Evolutionary conservation across 176 grass and related monocot species (phyloP).

Genomic region (Dactylis glomerata): DNA sequence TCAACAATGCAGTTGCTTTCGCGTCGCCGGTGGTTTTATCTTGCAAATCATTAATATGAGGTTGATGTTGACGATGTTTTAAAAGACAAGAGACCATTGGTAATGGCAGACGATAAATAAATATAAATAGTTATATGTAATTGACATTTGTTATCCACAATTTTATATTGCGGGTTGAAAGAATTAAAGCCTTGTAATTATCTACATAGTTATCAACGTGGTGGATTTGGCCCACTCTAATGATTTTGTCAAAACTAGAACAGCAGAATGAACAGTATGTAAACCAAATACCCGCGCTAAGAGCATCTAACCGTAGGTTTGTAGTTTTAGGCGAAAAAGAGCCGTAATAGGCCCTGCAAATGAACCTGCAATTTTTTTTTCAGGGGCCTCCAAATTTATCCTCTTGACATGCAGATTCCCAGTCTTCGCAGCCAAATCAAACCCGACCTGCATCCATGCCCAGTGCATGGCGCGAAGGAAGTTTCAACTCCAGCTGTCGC

Average conservation of each 20-base stretch:
- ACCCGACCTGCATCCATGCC: too few species aligned
- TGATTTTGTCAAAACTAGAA: not conserved
- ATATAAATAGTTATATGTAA: not conserved
- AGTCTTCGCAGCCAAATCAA: too few species aligned
- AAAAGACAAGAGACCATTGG: not conserved
- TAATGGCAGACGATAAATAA: not conserved
- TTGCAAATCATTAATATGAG: not conserved
- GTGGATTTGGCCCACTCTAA: not conserved
- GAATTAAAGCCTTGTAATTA: not conserved
- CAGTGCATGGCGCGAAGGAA: too few species aligned
- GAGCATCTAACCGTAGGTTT: too few species aligned
- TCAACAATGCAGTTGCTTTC: not conserved
- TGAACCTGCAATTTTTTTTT: too few species aligned
- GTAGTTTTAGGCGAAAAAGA: too few species aligned
- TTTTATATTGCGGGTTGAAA: not conserved
- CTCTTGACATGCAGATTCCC: too few species aligned
- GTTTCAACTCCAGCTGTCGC: too few species aligned
- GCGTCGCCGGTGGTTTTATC: not conserved
- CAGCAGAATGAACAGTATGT: not conserved
- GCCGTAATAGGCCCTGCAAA: too few species aligned
- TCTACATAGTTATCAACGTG: not conserved
- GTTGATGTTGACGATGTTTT: not conserved
- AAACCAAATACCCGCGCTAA: too few species aligned
- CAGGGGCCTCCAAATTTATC: too few species aligned
- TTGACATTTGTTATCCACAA: not conserved